These are phyloP conservation scores for Alternaria conjuncta DNA, from an alignment of 2,329 filamentous ascomycete genomes.

Conservation along the genomic window DNA sequence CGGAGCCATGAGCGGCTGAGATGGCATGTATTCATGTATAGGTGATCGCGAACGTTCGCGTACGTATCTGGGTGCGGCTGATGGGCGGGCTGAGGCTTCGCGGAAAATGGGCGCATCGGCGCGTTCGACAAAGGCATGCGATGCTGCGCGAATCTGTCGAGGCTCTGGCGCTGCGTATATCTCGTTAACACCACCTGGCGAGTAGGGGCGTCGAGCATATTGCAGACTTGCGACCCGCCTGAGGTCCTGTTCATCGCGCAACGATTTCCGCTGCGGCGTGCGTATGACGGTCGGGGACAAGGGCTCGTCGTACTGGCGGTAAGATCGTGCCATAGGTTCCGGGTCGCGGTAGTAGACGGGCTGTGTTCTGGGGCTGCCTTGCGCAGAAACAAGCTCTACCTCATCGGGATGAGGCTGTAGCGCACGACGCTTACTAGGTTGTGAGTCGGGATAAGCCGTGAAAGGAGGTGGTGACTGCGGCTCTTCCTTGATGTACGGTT, in stretches of 20 bases:
- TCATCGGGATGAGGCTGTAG: constrained; percentile 46
- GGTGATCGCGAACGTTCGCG: constrained; percentile 53
- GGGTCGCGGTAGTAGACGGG: constrained; percentile 56
- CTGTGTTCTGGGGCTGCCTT: constrained; percentile 48
- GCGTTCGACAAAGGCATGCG: constrained; percentile 52
- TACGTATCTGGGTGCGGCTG: constrained; percentile 47
- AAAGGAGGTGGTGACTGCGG: constrained; percentile 67
- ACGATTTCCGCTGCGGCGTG: constrained; percentile 47
- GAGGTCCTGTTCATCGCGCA: constrained; percentile 55
- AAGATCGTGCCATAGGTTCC: constrained; percentile 41
- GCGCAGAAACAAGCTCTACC: constrained; percentile 49
- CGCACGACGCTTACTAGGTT: constrained; percentile 49
- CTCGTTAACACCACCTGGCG: constrained; percentile 43
- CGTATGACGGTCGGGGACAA: constrained; percentile 49
- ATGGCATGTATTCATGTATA: constrained; percentile 47
- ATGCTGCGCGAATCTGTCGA: constrained; percentile 49
- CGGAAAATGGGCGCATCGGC: constrained; percentile 45
- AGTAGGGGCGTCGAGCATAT: constrained; percentile 53
- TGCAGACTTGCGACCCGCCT: constrained; percentile 57
- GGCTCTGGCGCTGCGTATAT: constrained; percentile 48
- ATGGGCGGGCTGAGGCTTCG: constrained; percentile 48
- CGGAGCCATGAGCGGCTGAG: constrained; percentile 52
- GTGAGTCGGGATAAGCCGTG: constrained; percentile 46
- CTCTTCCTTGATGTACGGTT: constrained; percentile 67
- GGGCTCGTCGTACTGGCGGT: constrained; percentile 53